Base-by-base conservation (phyloP, 768 basidiomycete species). In the Termitomyces sp. region DNA sequence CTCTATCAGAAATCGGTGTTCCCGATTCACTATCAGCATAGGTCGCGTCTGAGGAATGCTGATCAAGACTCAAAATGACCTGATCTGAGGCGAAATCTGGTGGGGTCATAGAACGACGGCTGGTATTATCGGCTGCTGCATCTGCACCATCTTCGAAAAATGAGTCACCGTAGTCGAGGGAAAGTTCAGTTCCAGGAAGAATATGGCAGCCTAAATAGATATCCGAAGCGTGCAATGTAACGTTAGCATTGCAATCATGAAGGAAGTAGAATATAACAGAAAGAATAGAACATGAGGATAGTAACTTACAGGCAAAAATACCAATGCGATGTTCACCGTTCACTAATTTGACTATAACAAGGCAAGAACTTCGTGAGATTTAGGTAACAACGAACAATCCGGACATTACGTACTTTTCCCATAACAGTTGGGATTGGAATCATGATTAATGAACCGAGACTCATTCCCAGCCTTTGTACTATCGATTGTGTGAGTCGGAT, bases 371-470 rank as follows among this genome's bases (percentile, higher is more conserved):
- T n/a, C 17, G n/a, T 47, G 45, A 57, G 46, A 29, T 47, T 12
- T 11, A 40, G 15, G 9, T 46, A 25, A 45, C 20, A 62, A 50
- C 36, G 15, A 31, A 32, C 7, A 34, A 20, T 56, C n/a, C n/a
- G 9, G 29, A 55, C 6, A 32, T 42, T 6, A 68, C 76, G 32
- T 64, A 86, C 86, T 77, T 59, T 60, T 66, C 0, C 84, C 84
- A 1, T 62, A 54, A 61, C 81, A 83, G 65, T 87, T 90, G 3
- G 73, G 69, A 17, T 63, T 54, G 12, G 54, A 65, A 25, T 75
- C 73, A 60, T 92, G 89, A 66, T 92, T 88, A 57, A 91, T 83
- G 65, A 85, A 91, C 14, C 88, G 78, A n/a, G 87, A 77, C 45
- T 79, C 76, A 60, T 91, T 91, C 4, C 87, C 89, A 0, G 74